Evolutionary conservation across 768 basidiomycete genomes (phyloP).

Genomic region (Boletus subparvulus): DNA sequence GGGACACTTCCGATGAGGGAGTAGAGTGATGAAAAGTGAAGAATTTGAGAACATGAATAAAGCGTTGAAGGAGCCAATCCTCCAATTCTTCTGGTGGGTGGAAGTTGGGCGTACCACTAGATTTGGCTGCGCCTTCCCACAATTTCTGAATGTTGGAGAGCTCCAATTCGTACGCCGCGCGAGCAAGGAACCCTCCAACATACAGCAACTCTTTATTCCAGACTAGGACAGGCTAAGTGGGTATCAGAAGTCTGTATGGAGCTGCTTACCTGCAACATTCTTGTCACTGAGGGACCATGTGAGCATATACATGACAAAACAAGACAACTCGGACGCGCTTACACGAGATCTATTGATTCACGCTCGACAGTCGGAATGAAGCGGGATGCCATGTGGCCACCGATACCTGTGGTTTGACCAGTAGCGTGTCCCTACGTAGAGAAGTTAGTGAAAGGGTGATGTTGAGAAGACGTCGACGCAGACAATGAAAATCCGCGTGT

Average conservation of each 20-base stretch:
- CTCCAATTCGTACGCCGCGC: constrained; percentile 84
- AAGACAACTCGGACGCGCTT: constrained; percentile 29
- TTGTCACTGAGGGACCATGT: constrained; percentile 58
- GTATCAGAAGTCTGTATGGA: not conserved
- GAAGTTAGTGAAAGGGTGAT: constrained; percentile 1
- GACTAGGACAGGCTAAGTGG: constrained; percentile 38
- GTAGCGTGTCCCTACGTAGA: constrained; percentile 79
- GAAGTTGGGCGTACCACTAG: constrained; percentile 28
- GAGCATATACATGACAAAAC: not conserved
- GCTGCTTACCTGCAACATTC: constrained; percentile 64
- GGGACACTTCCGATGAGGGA: constrained; percentile 76
- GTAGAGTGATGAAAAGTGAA: constrained; percentile 89
- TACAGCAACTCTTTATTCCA: constrained; percentile 92
- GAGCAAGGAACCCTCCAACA: constrained; percentile 78
- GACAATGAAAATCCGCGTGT: constrained; percentile 51
- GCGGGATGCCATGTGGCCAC: constrained; percentile 68
- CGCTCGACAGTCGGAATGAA: constrained; percentile 97
- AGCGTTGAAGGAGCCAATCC: constrained; percentile 54
- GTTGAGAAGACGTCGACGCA: constrained; percentile 20
- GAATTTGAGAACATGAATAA: constrained; percentile 80
- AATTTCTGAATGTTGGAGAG: constrained; percentile 54
- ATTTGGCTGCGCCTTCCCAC: constrained; percentile 53
- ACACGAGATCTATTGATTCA: constrained; percentile 89
- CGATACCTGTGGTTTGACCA: constrained; percentile 85
- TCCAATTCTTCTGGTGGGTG: constrained; percentile 42